Base-by-base conservation (phyloP, 768 basidiomycete genomes). In the Trametes sanguinea region DNA sequence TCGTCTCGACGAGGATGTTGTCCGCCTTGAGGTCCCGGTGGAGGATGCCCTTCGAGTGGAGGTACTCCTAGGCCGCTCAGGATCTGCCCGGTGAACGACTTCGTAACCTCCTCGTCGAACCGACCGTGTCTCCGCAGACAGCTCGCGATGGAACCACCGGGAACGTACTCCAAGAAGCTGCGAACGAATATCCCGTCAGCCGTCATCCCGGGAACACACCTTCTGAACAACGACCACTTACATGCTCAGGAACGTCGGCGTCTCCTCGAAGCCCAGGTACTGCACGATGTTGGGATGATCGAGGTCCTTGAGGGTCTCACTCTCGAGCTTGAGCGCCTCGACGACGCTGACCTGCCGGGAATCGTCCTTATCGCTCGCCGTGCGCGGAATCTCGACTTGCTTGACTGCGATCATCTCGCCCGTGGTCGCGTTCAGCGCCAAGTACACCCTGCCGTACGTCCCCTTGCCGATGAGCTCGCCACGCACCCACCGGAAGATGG, bases 351-450 rank as follows among this genome's bases (percentile, higher is more conserved):
- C 78, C 68, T 96, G 95, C 35, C 95, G 84, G 16, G 84, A 81
- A 74, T 98, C 95, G 65, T 86, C 90, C 74, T 90, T 92, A 76
- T 99, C 97, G 69, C 91, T 94, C 16, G 87, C 86, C 7, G 94
- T 95, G 53, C 86, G 85, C 1, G 97, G 96, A 60, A 95, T 84
- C 73, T 98, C 97, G 50, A 99, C 97, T 76, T 98, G 97, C 76
- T 99, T 99, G 65, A 99, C 97, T 16, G 97, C 97, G 69, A 98
- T 95, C 93, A 98, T 96, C 76, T 98, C 95, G 60, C 95, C 95
- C 0, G 95, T 96, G 3, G 93, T 95, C 35, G 92, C 94, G 72
- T 98, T 98, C 61, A 98, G 79, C 16, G 94, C 97, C 57, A 98
- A 85, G 71, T 98, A 99, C 32, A 99, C 97, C 45, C 92, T 86